Evolutionary conservation across 2,329 filamentous ascomycete genomes (phyloP).

Genomic region (Raffaelea ambrosiae): DNA sequence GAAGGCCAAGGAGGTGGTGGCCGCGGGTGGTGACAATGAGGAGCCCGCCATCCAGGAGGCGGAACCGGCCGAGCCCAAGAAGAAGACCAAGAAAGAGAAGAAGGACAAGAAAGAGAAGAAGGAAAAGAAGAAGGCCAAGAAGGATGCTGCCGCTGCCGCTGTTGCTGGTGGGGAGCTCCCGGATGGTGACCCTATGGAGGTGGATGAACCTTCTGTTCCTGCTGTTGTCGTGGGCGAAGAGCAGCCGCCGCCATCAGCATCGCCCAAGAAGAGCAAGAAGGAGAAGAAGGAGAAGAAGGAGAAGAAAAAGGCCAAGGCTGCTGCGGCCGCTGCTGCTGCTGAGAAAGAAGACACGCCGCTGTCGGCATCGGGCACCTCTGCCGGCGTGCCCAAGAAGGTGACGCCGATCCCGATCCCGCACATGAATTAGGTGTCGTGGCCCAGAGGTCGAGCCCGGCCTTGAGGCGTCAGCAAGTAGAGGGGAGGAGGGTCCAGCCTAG

Average conservation of each 20-base stretch:
- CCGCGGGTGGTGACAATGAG: background rate
- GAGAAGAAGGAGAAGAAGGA: slow-evolving; percentile 7
- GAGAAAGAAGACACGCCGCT: too few species aligned
- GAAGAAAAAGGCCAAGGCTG: slow-evolving; percentile 5
- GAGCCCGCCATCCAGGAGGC: too few species aligned
- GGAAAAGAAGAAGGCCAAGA: background rate
- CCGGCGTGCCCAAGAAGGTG: slow-evolving; percentile 7
- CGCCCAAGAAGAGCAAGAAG: background rate
- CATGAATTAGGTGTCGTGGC: background rate
- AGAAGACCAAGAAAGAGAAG: slow-evolving; percentile 5
- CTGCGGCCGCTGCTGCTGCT: background rate
- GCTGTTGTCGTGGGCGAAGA: too few species aligned
- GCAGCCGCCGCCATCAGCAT: too few species aligned
- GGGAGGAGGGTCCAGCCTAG: too few species aligned
- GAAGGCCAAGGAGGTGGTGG: slow-evolving; percentile 1
- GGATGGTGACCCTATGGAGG: background rate
- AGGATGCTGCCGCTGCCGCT: background rate
- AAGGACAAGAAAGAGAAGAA: slow-evolving; percentile 1
- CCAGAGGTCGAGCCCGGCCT: too few species aligned
- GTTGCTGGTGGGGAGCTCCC: background rate
- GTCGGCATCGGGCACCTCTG: too few species aligned
- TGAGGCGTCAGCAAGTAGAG: too few species aligned
- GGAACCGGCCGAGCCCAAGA: slow-evolving; percentile 1
- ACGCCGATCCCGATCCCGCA: slow-evolving; percentile 13
- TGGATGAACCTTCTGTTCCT: background rate